Conservation (phyloP, 768 basidiomycete species). For the Leucosporidium yakuticum region DNA sequence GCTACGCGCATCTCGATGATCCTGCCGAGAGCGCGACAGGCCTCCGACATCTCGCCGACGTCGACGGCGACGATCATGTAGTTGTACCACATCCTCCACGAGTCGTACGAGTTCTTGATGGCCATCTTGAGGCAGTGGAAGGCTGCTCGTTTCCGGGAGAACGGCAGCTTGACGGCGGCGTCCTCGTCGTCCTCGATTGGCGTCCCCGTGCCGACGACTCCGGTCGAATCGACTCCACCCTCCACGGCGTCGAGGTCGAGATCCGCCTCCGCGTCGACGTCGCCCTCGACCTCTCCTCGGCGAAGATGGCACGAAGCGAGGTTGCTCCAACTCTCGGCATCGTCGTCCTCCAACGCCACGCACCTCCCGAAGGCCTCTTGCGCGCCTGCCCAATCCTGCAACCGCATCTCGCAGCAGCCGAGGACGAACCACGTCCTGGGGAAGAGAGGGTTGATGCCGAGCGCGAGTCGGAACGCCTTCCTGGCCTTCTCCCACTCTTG, state of each 20-base stretch:
- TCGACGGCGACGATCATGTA: conserved; percentile 91
- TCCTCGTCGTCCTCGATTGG: conserved; percentile 18
- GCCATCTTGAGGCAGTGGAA: conserved; percentile 90
- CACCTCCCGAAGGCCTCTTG: conserved; percentile 76
- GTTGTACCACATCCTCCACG: conserved; percentile 98
- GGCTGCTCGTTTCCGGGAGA: conserved; percentile 69
- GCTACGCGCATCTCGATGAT: conserved; percentile 69
- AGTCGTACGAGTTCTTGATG: conserved; percentile 72
- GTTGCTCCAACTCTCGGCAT: conserved; percentile 98
- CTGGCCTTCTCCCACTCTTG: conserved; percentile 61
- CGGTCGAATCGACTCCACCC: conserved; percentile 25
- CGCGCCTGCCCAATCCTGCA: conserved; percentile 77
- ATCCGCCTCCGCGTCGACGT: conserved; percentile 41
- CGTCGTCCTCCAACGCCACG: conserved; percentile 87
- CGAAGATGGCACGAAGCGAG: conserved; percentile 89
- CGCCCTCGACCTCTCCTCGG: conserved; percentile 52
- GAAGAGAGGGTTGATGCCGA: conserved; percentile 80
- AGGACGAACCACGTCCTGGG: conserved; percentile 91
- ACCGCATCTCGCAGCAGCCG: conserved; percentile 80
- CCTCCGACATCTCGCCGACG: conserved; percentile 84
- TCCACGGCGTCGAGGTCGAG: conserved; percentile 37
- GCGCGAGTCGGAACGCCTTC: conserved; percentile 62
- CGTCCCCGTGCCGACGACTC: neutral
- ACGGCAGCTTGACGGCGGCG: conserved; percentile 39
- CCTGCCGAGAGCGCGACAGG: conserved; percentile 71